Percentiles rank a stretch among this genome's conserved stretches.
These are phyloP conservation scores for Chalciporus sp. DNA, from an alignment of 1,284 basidiomycete species.

Conservation along the genomic window DNA sequence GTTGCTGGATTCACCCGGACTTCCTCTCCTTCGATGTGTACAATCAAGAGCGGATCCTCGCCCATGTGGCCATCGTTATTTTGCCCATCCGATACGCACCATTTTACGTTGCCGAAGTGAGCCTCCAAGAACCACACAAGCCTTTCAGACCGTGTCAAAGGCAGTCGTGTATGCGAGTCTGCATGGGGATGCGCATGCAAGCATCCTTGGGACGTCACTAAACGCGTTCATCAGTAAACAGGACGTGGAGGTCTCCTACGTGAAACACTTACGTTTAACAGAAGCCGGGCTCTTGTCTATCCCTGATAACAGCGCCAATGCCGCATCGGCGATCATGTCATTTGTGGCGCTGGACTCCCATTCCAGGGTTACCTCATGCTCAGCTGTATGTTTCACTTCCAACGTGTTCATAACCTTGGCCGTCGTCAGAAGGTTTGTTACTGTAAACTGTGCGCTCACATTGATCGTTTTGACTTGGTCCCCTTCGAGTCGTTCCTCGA, in stretches of 20 bases:
- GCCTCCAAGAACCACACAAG: slow-evolving; percentile 90
- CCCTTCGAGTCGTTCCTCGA: slow-evolving; percentile 84
- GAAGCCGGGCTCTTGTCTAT: slow-evolving; percentile 95
- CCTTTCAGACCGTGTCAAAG: slow-evolving; percentile 55
- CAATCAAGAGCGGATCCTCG: too few relatives aligned
- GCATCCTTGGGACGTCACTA: slow-evolving; percentile 15
- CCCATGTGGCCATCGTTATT: too few relatives aligned
- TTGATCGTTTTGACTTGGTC: slow-evolving; percentile 79
- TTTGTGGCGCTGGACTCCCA: slow-evolving; percentile 96
- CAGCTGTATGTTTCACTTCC: slow-evolving; percentile 80
- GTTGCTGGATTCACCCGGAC: too few relatives aligned
- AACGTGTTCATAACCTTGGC: slow-evolving; percentile 88
- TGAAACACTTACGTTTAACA: slow-evolving; percentile 77
- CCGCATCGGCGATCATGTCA: slow-evolving; percentile 98
- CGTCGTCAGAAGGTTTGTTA: slow-evolving; percentile 4
- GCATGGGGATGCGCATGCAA: slow-evolving; percentile 9
- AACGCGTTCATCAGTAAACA: background rate
- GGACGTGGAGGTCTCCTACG: background rate
- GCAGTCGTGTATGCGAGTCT: background rate
- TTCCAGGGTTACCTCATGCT: slow-evolving; percentile 85
- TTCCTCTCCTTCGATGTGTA: too few relatives aligned
- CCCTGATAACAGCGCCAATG: slow-evolving; percentile 86
- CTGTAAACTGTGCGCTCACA: slow-evolving; percentile 42
- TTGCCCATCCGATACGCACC: slow-evolving; percentile 62
- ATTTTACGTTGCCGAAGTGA: slow-evolving; percentile 89